These are phyloP conservation scores for Dryas integrifolia DNA, from an alignment of 331 rosid genomes.

Conservation along the genomic window DNA sequence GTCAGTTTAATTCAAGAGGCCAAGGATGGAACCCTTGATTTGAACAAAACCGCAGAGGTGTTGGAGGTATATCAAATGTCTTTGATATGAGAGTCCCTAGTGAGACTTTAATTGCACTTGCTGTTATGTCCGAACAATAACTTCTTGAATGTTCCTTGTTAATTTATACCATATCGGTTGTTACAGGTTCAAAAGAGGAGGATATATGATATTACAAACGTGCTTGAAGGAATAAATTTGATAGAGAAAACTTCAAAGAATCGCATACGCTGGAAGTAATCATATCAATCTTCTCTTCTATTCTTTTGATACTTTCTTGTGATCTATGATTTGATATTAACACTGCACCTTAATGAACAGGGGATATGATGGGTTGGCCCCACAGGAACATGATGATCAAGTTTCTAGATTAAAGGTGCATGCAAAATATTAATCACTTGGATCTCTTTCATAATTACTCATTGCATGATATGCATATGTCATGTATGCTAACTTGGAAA, in stretches of 20 bases:
- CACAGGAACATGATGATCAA: conserved; percentile 47
- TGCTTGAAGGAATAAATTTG: conserved; percentile 90
- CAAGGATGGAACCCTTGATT: conserved; percentile 68
- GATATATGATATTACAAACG: conserved; percentile 91
- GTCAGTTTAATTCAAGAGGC: conserved; percentile 53
- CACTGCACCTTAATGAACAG: conserved; percentile 38
- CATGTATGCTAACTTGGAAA: conserved; percentile 5
- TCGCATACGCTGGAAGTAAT: conserved; percentile 86
- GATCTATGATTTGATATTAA: conserved; percentile 12
- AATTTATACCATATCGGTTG: conserved; percentile 20
- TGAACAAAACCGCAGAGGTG: conserved; percentile 57
- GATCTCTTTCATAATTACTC: conserved; percentile 15
- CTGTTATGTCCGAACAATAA: not conserved
- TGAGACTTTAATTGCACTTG: not conserved
- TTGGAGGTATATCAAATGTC: conserved; percentile 53
- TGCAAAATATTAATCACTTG: conserved; percentile 8
- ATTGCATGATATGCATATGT: not conserved
- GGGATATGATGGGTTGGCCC: conserved; percentile 44
- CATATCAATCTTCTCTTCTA: conserved; percentile 13
- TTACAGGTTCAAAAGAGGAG: conserved; percentile 84
- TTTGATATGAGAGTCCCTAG: conserved; percentile 5
- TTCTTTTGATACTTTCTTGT: conserved; percentile 13
- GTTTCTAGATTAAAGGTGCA: conserved; percentile 50
- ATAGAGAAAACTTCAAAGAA: conserved; percentile 84
- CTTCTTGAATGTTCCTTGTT: not conserved